Conservation (phyloP, 176 grass and related monocot genomes). For the Puccinellia tenuiflora region DNA sequence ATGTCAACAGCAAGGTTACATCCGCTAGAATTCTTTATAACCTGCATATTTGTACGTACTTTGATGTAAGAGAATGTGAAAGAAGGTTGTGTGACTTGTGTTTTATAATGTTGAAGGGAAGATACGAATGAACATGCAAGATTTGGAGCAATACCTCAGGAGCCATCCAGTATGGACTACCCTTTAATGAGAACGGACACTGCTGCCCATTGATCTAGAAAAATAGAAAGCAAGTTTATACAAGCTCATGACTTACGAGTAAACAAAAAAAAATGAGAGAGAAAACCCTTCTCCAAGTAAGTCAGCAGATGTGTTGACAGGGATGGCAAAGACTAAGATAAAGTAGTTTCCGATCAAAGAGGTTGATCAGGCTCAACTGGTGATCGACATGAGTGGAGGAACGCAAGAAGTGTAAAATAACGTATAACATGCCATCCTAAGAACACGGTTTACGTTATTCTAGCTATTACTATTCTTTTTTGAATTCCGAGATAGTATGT, state of each 20-base stretch:
- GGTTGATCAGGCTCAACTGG: not conserved
- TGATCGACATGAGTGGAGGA: not conserved
- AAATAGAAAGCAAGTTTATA: slow-evolving; percentile 29
- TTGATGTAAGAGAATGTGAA: slow-evolving; percentile 11
- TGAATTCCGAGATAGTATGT: slow-evolving; percentile 24
- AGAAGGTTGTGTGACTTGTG: not conserved
- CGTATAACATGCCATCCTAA: not conserved
- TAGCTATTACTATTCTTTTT: slow-evolving; percentile 1
- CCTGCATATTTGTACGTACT: slow-evolving; percentile 38
- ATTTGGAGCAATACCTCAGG: slow-evolving; percentile 70
- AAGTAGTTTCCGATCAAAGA: slow-evolving; percentile 13
- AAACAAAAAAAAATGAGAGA: not conserved
- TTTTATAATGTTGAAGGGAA: not conserved
- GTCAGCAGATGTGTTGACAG: slow-evolving; percentile 1
- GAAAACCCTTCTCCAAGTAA: not conserved
- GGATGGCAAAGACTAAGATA: slow-evolving; percentile 2
- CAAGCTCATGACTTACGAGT: not conserved
- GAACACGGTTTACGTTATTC: slow-evolving; percentile 2
- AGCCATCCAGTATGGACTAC: slow-evolving; percentile 99
- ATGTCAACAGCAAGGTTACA: slow-evolving; percentile 98
- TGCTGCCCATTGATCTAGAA: slow-evolving; percentile 94
- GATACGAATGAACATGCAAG: not conserved
- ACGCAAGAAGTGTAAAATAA: not conserved
- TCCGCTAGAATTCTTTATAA: slow-evolving; percentile 92
- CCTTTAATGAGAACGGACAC: slow-evolving; percentile 91